Evolutionary conservation across 2,329 filamentous ascomycete genomes (phyloP).

Genomic region (Colletotrichum navitas): DNA sequence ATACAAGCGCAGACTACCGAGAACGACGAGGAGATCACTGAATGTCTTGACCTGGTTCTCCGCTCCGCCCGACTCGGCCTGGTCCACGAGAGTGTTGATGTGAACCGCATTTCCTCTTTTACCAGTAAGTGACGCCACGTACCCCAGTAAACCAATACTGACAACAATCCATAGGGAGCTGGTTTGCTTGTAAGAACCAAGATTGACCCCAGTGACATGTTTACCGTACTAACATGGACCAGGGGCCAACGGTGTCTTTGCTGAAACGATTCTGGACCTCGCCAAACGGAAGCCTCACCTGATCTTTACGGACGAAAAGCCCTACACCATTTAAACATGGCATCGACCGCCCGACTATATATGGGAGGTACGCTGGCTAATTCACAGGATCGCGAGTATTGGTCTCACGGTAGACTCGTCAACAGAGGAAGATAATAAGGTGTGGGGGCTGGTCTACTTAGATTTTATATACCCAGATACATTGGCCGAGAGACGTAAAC

Average conservation of each 20-base stretch:
- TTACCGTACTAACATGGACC: conserved; percentile 16
- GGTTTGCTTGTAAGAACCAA: conserved; percentile 80
- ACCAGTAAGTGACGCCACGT: conserved; percentile 68
- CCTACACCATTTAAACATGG: conserved; percentile 64
- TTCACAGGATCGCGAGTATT: not conserved
- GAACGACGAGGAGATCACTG: conserved; percentile 83
- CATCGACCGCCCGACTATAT: not conserved
- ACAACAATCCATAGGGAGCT: conserved; percentile 69
- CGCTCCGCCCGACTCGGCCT: conserved; percentile 81
- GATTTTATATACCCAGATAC: conserved; percentile 35
- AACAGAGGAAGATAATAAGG: conserved; percentile 6
- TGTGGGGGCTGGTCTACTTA: conserved; percentile 24
- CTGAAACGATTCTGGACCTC: conserved; percentile 89
- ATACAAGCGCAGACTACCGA: conserved; percentile 92
- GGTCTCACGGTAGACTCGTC: conserved; percentile 10
- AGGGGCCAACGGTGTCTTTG: conserved; percentile 96
- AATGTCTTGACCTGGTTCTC: conserved; percentile 80
- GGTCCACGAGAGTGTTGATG: conserved; percentile 92
- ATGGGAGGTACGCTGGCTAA: not conserved
- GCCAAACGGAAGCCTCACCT: conserved; percentile 90
- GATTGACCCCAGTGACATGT: too few relatives aligned
- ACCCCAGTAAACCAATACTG: not conserved
- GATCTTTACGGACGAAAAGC: conserved; percentile 75
- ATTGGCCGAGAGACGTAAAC: not conserved
- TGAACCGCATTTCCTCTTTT: conserved; percentile 74